Percentiles rank a stretch among this genome's conserved stretches.
Conservation (phyloP, 2,329 filamentous ascomycete genomes). For the Scedosporium aurantiacum region DNA sequence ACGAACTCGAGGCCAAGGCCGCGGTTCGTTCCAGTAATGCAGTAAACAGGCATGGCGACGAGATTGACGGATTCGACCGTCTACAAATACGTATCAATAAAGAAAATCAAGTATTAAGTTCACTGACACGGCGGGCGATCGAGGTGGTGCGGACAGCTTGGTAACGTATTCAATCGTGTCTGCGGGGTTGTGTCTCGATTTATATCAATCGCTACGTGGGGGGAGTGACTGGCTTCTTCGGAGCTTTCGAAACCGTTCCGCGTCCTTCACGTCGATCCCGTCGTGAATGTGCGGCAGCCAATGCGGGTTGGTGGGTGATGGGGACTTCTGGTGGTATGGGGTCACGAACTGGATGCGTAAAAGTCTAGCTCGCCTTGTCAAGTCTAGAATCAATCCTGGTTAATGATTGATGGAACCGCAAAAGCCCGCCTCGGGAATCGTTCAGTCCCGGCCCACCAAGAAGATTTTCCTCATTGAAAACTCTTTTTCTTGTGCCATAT, state of each 20-base stretch:
- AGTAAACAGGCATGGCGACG: conserved; percentile 18
- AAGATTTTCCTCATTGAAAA: neutral
- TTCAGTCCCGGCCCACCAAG: neutral
- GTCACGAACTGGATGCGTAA: too few relatives aligned
- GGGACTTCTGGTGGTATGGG: neutral
- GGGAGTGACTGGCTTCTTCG: neutral
- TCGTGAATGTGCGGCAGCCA: neutral
- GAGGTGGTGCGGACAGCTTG: too few relatives aligned
- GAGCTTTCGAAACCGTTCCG: neutral
- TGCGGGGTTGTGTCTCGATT: neutral
- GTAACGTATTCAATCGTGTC: neutral
- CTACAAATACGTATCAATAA: neutral
- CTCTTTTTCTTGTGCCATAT: neutral
- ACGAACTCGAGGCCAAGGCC: conserved; percentile 19
- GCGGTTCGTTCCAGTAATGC: conserved; percentile 22
- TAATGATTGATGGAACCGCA: too few relatives aligned
- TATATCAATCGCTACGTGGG: neutral
- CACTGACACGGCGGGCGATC: too few relatives aligned
- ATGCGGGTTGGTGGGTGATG: neutral
- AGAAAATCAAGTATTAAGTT: too few relatives aligned
- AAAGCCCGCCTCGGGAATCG: too few relatives aligned
- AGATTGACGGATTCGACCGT: neutral
- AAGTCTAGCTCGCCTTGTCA: too few relatives aligned
- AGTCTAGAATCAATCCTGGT: too few relatives aligned
- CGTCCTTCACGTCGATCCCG: neutral